These are phyloP conservation scores for Euphrasia confusa DNA, from an alignment of 257 asterid species.

Conservation along the genomic window DNA sequence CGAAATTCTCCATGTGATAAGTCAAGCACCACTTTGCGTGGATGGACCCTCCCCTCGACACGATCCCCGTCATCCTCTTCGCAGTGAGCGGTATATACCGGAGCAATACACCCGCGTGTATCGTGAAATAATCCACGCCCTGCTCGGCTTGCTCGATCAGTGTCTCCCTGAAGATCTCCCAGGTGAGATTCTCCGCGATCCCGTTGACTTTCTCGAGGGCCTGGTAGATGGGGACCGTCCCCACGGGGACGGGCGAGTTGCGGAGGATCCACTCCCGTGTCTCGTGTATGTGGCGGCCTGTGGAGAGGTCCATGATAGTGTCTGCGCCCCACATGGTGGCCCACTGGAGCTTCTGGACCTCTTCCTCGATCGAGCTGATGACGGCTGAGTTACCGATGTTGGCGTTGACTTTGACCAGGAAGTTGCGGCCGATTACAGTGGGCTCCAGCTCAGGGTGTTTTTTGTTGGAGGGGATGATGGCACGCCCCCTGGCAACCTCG, in stretches of 20 bases:
- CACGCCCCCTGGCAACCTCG: conserved; percentile 98
- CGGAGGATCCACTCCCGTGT: conserved; percentile 99
- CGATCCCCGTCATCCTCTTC: conserved; percentile 89
- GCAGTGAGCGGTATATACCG: conserved; percentile 92
- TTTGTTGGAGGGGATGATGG: conserved; percentile 94
- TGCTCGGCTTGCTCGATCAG: conserved; percentile 96
- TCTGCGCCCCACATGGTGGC: conserved; percentile 99
- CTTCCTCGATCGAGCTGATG: conserved; percentile 92
- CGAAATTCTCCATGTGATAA: conserved; percentile 90
- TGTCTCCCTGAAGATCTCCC: conserved; percentile 90
- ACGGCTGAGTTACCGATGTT: conserved; percentile 96
- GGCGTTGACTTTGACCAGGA: conserved; percentile 91
- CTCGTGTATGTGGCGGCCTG: conserved; percentile 92
- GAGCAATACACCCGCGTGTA: conserved; percentile 91
- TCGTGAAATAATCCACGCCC: conserved; percentile 95
- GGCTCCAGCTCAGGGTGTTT: conserved; percentile 91
- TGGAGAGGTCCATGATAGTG: conserved; percentile 92
- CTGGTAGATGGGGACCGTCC: conserved; percentile 94
- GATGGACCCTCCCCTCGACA: conserved; percentile 94
- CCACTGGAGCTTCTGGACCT: conserved; percentile 98
- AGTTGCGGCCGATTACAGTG: conserved; percentile 89
- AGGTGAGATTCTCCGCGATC: conserved; percentile 78
- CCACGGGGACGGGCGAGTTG: conserved; percentile 93
- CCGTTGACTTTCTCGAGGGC: conserved; percentile 92
- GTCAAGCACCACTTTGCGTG: conserved; percentile 98